phyloP scores from a whole-genome alignment of 768 basidiomycete species.

The Pisolithus orientalis region DNA sequence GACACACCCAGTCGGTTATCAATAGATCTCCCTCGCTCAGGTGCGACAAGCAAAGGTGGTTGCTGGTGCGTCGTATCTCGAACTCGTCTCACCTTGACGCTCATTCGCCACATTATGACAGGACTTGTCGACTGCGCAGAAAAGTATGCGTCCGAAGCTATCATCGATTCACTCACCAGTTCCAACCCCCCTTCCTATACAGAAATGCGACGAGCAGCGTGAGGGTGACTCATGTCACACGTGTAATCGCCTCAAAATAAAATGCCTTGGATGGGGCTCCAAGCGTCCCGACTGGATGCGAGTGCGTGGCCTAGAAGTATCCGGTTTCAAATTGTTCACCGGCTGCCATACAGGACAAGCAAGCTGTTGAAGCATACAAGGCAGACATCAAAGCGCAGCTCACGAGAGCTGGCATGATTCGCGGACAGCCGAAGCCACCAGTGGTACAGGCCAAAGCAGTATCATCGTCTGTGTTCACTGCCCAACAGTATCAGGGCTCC shows the following conservation, averaged over 20 bases:
- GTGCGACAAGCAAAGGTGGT: slow-evolving; percentile 62
- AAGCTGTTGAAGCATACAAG: slow-evolving; percentile 76
- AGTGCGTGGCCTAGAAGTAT: slow-evolving; percentile 35
- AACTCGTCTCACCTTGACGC: background rate
- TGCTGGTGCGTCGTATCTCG: slow-evolving; percentile 56
- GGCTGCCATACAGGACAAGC: slow-evolving; percentile 57
- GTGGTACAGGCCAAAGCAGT: slow-evolving; percentile 34
- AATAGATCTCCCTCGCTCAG: slow-evolving; percentile 45
- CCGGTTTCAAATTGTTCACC: slow-evolving; percentile 12
- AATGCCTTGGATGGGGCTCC: slow-evolving; percentile 81
- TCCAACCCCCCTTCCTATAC: slow-evolving; percentile 7
- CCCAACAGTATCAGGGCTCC: slow-evolving; percentile 19
- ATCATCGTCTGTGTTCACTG: slow-evolving; percentile 29
- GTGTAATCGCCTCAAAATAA: slow-evolving; percentile 72
- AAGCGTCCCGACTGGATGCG: slow-evolving; percentile 89
- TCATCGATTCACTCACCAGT: background rate
- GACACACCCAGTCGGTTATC: slow-evolving; percentile 43
- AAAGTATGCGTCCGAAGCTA: slow-evolving; percentile 46
- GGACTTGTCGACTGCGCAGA: slow-evolving; percentile 80
- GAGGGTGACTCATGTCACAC: slow-evolving; percentile 77
- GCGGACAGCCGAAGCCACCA: slow-evolving; percentile 70
- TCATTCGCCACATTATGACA: slow-evolving; percentile 21
- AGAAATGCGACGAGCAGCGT: slow-evolving; percentile 89
- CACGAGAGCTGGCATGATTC: slow-evolving; percentile 70
- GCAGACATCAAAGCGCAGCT: slow-evolving; percentile 79